Conservation (phyloP, 2,329 filamentous ascomycete species). For the Botrytis galanthina region DNA sequence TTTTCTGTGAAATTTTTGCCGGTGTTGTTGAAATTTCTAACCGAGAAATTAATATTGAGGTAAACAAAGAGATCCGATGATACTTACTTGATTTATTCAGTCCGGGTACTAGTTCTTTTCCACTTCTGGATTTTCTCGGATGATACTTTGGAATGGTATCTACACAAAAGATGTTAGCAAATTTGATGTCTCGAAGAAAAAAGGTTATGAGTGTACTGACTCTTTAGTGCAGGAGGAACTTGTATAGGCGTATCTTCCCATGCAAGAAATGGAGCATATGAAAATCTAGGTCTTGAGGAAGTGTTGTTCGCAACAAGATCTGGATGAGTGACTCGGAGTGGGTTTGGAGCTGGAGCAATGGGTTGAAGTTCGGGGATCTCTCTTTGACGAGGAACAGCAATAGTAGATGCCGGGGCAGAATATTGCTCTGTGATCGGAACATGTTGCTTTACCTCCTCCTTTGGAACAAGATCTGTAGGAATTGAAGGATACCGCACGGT, state of each 20-base stretch:
- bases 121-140: slow-evolving; percentile 36
- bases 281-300: slow-evolving; percentile 30
- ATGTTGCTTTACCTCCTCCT: slow-evolving; percentile 21
- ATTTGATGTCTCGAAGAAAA: slow-evolving; percentile 6
- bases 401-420: not conserved
- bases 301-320: slow-evolving; percentile 28
- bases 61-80: slow-evolving; percentile 6
- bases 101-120: slow-evolving; percentile 35
- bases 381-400: slow-evolving; percentile 7
- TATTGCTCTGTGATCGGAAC: slow-evolving; percentile 16
- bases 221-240: slow-evolving; percentile 34
- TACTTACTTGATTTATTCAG: slow-evolving; percentile 36
- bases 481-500: slow-evolving; percentile 25
- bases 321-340: slow-evolving; percentile 32
- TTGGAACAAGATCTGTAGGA: slow-evolving; percentile 17
- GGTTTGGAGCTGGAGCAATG: slow-evolving; percentile 19
- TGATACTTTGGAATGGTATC: slow-evolving; percentile 38
- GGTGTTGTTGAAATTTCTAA: slow-evolving; percentile 30
- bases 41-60: slow-evolving; percentile 10
- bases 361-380: not conserved
- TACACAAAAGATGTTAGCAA: slow-evolving; percentile 19
- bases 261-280: slow-evolving; percentile 34
- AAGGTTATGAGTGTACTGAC: slow-evolving; percentile 26
- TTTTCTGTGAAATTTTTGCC: slow-evolving; percentile 30
- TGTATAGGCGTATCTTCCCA: slow-evolving; percentile 33